Conservation (phyloP, 805 yeast genomes). For the Candida easanensis region DNA sequence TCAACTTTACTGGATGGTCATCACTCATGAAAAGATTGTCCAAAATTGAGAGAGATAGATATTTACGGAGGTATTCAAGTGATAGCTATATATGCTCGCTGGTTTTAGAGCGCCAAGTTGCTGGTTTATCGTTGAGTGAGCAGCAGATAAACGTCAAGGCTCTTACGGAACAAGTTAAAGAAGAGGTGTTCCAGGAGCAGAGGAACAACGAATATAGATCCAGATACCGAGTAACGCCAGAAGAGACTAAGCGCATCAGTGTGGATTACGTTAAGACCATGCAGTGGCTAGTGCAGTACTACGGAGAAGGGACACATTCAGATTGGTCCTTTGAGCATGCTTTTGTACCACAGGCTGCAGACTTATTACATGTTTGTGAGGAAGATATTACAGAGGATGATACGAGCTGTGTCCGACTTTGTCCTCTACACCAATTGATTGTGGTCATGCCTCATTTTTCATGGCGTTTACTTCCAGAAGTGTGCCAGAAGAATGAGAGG, state of each 20-base stretch:
- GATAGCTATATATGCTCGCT: neutral
- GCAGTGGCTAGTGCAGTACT: conserved; percentile 91
- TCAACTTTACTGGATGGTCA: conserved; percentile 78
- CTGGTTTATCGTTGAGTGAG: conserved; percentile 39
- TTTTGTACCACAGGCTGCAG: conserved; percentile 88
- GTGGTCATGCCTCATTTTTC: conserved; percentile 13
- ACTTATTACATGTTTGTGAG: conserved; percentile 38
- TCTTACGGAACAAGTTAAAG: conserved; percentile 44
- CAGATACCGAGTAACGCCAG: conserved; percentile 32
- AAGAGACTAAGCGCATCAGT: conserved; percentile 49
- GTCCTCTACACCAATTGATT: conserved; percentile 19
- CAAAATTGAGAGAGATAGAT: neutral
- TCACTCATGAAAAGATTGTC: conserved; percentile 40
- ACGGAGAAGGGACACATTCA: conserved; percentile 80
- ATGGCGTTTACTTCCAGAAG: conserved; percentile 8
- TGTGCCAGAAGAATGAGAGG: conserved; percentile 6
- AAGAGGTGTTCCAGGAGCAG: conserved; percentile 73
- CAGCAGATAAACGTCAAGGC: conserved; percentile 47
- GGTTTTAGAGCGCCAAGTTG: conserved; percentile 1
- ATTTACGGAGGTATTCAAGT: neutral
- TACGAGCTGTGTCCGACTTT: neutral
- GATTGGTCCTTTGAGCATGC: conserved; percentile 82
- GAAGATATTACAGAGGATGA: conserved; percentile 1
- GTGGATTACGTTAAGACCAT: conserved; percentile 83
- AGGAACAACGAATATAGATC: conserved; percentile 60